phyloP scores from a whole-genome alignment of 2,329 filamentous ascomycete genomes.

The Penicillium hesseltinei region DNA sequence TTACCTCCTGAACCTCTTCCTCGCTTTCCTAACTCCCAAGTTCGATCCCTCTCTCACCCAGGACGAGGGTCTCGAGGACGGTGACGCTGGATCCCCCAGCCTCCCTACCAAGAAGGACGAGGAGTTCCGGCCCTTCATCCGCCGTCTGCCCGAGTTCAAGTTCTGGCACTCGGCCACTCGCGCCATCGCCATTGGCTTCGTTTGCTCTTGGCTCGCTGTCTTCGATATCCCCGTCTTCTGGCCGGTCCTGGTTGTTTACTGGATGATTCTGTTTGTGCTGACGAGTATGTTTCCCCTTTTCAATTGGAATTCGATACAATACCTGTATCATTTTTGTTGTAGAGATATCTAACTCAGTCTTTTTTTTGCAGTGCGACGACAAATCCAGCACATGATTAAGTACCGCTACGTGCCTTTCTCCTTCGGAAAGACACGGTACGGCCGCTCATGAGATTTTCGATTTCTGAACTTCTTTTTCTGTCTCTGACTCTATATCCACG shows the following conservation, averaged over 20 bases:
- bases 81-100: slow-evolving; percentile 62
- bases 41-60: slow-evolving; percentile 96
- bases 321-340: neutral
- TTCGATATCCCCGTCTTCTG: slow-evolving; percentile 99
- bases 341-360: slow-evolving; percentile 10
- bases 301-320: neutral
- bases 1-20: slow-evolving; percentile 98
- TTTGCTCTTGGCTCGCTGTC: slow-evolving; percentile 87
- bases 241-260: slow-evolving; percentile 97
- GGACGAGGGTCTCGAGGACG: slow-evolving; percentile 96
- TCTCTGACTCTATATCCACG: slow-evolving; percentile 11
- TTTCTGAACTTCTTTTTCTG: slow-evolving; percentile 7
- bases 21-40: slow-evolving; percentile 96
- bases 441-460: slow-evolving; percentile 32
- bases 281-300: slow-evolving; percentile 68
- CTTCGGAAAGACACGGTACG: slow-evolving; percentile 81
- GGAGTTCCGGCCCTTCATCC: slow-evolving; percentile 96
- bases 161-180: slow-evolving; percentile 97
- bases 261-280: slow-evolving; percentile 92
- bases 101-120: slow-evolving; percentile 95
- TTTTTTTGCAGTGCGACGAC: slow-evolving; percentile 74
- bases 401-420: slow-evolving; percentile 97
- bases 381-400: slow-evolving; percentile 99
- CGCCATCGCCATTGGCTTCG: slow-evolving; percentile 76
- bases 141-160: slow-evolving; percentile 96